These are phyloP conservation scores for Colletotrichum sp. DNA, from an alignment of 2,329 filamentous ascomycete genomes.

Conservation along the genomic window DNA sequence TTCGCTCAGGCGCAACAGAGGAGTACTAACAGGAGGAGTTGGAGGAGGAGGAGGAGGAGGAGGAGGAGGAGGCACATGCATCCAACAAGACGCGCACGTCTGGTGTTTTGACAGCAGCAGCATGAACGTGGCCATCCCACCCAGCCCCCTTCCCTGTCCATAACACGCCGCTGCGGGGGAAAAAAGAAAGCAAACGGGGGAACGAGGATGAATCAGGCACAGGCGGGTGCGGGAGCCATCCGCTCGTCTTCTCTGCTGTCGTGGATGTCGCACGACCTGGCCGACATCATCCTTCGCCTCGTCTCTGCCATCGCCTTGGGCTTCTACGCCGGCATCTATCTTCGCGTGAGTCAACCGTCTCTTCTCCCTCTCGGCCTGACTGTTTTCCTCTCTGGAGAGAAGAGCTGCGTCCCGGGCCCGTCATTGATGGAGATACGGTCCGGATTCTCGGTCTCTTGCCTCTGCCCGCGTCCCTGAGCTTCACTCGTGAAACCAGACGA, in stretches of 20 bases:
- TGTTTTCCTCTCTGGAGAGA: background rate
- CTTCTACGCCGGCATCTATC: slow-evolving; percentile 4
- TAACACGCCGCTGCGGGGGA: background rate
- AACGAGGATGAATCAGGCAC: background rate
- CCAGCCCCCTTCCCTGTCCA: background rate
- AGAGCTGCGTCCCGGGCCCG: background rate
- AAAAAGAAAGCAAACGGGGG: background rate
- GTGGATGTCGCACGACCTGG: background rate
- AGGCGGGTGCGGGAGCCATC: background rate
- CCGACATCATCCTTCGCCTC: background rate
- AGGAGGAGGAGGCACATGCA: background rate
- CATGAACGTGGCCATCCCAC: slow-evolving; percentile 9
- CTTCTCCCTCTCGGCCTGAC: background rate
- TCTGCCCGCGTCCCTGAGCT: background rate
- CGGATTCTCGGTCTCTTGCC: background rate
- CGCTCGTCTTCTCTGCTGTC: background rate
- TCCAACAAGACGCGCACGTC: background rate
- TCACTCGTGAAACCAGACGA: slow-evolving; percentile 32
- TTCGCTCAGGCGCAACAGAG: background rate
- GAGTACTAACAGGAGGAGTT: background rate
- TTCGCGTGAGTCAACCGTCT: slow-evolving; percentile 8
- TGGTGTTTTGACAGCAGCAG: slow-evolving; percentile 12
- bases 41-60: background rate
- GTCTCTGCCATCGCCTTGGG: background rate
- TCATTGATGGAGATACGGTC: background rate